These are phyloP conservation scores for Vanrija sp. DNA, from an alignment of 1,284 basidiomycete species.

Conservation along the genomic window DNA sequence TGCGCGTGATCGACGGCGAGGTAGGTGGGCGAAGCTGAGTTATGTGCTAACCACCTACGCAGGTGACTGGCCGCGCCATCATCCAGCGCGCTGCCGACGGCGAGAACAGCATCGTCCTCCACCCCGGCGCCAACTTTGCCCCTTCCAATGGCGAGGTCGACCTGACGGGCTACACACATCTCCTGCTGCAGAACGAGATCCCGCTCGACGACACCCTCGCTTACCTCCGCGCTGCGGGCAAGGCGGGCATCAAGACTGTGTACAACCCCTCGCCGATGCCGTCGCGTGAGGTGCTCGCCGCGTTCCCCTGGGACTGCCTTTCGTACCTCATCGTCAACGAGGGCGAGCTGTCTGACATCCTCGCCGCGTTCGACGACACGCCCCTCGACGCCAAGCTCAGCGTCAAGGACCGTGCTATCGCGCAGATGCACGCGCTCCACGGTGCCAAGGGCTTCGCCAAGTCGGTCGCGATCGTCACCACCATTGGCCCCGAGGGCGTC, in stretches of 20 bases:
- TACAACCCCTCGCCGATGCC: constrained; percentile 60
- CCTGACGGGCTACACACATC: constrained; percentile 44
- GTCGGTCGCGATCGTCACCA: constrained; percentile 6
- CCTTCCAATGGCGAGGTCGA: constrained; percentile 12
- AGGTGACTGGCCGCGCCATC: constrained; percentile 51
- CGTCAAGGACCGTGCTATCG: constrained; percentile 3
- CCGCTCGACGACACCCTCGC: constrained; percentile 51
- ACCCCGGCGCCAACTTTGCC: constrained; percentile 46
- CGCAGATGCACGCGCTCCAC: constrained; percentile 6
- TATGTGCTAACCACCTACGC: not conserved
- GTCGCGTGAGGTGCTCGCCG: constrained; percentile 40
- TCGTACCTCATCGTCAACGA: constrained; percentile 57
- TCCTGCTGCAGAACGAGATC: constrained; percentile 59
- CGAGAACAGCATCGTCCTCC: constrained; percentile 52
- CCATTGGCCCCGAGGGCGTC: constrained; percentile 14
- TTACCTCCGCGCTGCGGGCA: constrained; percentile 43
- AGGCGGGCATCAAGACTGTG: constrained; percentile 41
- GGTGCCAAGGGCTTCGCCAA: constrained; percentile 4
- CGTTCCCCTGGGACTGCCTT: constrained; percentile 52
- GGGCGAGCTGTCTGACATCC: constrained; percentile 49
- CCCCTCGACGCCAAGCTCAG: not conserved
- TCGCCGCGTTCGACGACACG: constrained; percentile 17
- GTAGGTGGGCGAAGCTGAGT: not conserved
- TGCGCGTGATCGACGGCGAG: constrained; percentile 33
- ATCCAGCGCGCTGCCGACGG: constrained; percentile 51